Evolutionary conservation across 169 alveolate species (phyloP).

Genomic region (Cryptosporidium sp.): DNA sequence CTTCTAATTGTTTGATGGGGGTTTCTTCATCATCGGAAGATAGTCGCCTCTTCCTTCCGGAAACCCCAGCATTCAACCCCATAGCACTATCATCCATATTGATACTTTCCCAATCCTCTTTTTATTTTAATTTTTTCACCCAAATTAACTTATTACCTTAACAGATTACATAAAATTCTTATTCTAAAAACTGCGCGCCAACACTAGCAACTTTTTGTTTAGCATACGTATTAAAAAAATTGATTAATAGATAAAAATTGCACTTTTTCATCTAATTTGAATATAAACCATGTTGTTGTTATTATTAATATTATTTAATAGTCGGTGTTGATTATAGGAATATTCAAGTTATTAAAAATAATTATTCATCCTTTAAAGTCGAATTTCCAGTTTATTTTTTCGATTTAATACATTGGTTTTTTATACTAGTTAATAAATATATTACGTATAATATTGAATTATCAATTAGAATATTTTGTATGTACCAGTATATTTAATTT

Average conservation of each 20-base stretch:
- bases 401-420: too few relatives aligned
- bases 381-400: not conserved
- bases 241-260: not conserved
- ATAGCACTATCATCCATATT: slow-evolving; percentile 51
- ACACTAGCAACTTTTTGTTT: not conserved
- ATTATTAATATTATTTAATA: too few relatives aligned
- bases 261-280: not conserved
- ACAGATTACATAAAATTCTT: not conserved
- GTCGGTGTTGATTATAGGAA: too few relatives aligned
- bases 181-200: slow-evolving; percentile 1
- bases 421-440: too few relatives aligned
- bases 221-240: not conserved
- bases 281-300: too few relatives aligned
- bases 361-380: too few relatives aligned
- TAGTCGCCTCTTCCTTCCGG: slow-evolving; percentile 46
- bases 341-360: too few relatives aligned
- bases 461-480: not conserved
- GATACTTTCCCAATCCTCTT: not conserved
- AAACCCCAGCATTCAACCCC: slow-evolving; percentile 35
- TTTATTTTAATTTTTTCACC: not conserved
- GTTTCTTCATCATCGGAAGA: slow-evolving; percentile 51
- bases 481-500: not conserved
- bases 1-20: not conserved
- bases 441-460: too few relatives aligned
- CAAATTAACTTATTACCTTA: not conserved